A percentile compares a stretch with the other conserved stretches of the same genome.
phyloP scores from a whole-genome alignment of 2,329 filamentous ascomycete genomes.

The Cercospora sojina region DNA sequence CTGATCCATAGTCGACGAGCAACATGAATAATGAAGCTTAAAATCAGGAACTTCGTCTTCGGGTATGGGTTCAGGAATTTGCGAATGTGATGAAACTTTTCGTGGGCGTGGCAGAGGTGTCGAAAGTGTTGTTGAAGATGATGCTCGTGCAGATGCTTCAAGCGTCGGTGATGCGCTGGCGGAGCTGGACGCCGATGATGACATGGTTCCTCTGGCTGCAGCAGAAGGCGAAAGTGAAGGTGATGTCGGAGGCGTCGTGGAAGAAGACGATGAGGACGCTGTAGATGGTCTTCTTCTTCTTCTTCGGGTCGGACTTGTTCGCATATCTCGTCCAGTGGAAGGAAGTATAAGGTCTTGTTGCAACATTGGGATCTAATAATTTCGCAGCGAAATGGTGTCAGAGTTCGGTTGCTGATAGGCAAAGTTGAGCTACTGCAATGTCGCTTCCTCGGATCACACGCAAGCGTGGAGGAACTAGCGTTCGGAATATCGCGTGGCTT shows the following conservation, averaged over 20 bases:
- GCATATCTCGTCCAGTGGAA: not conserved
- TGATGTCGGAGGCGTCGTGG: slow-evolving; percentile 5
- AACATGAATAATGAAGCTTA: slow-evolving; percentile 12
- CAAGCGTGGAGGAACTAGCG: slow-evolving; percentile 2
- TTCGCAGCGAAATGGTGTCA: not conserved
- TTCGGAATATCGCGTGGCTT: not conserved
- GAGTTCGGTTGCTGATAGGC: not conserved
- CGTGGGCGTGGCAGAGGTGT: slow-evolving; percentile 11
- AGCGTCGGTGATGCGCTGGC: slow-evolving; percentile 28
- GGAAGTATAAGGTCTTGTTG: not conserved
- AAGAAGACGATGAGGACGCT: not conserved
- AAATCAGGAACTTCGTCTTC: slow-evolving; percentile 23
- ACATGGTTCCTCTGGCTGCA: slow-evolving; percentile 26
- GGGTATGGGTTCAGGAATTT: slow-evolving; percentile 28
- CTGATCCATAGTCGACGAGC: slow-evolving; percentile 14
- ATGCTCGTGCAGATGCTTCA: slow-evolving; percentile 22
- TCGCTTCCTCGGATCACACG: not conserved
- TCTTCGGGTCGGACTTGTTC: not conserved
- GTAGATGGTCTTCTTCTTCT: not conserved
- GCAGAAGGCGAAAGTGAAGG: slow-evolving; percentile 31
- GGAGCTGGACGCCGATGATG: slow-evolving; percentile 29
- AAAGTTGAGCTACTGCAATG: slow-evolving; percentile 3
- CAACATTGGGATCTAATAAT: not conserved
- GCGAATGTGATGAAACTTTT: slow-evolving; percentile 10
- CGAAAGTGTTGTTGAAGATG: slow-evolving; percentile 27